Percentiles rank a stretch among this genome's conserved stretches.
Conservation (phyloP, 129 eudicot species). For the Escallonia herrerae region DNA sequence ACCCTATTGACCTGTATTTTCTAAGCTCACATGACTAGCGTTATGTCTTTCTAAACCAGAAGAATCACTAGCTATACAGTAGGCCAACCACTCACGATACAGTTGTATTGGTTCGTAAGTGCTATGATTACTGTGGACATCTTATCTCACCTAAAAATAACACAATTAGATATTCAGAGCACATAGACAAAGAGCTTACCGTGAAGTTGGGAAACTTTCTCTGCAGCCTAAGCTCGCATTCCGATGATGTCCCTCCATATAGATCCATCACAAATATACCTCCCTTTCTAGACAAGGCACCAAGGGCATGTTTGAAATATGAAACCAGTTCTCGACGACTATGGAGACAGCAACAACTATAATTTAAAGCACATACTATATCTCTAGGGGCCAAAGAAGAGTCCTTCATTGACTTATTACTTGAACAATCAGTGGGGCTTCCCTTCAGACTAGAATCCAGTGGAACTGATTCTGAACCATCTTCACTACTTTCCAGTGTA, state of each 20-base stretch:
- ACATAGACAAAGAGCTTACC: conserved; percentile 31
- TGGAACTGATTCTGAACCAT: conserved; percentile 12
- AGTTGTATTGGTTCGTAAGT: too few relatives aligned
- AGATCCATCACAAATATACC: conserved; percentile 97
- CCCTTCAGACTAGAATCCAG: conserved; percentile 7
- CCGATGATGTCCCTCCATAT: conserved; percentile 96
- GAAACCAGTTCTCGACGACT: conserved; percentile 66
- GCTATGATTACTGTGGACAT: too few relatives aligned
- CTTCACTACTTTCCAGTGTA: conserved; percentile 41
- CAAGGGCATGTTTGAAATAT: conserved; percentile 75
- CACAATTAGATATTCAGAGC: background rate
- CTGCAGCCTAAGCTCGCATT: conserved; percentile 79
- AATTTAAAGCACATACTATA: conserved; percentile 89
- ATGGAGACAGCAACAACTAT: conserved; percentile 97
- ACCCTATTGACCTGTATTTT: too few relatives aligned
- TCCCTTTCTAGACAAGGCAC: conserved; percentile 58
- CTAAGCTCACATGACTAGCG: too few relatives aligned
- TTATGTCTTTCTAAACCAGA: too few relatives aligned
- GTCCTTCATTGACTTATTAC: conserved; percentile 23
- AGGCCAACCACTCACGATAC: too few relatives aligned
- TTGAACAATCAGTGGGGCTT: conserved; percentile 1
- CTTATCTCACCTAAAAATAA: too few relatives aligned
- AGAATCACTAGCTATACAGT: too few relatives aligned
- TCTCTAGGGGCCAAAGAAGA: conserved; percentile 61
- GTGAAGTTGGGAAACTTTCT: conserved; percentile 86